These are phyloP conservation scores for Suhomyces sp. DNA, from an alignment of 805 yeast genomes.

Conservation along the genomic window DNA sequence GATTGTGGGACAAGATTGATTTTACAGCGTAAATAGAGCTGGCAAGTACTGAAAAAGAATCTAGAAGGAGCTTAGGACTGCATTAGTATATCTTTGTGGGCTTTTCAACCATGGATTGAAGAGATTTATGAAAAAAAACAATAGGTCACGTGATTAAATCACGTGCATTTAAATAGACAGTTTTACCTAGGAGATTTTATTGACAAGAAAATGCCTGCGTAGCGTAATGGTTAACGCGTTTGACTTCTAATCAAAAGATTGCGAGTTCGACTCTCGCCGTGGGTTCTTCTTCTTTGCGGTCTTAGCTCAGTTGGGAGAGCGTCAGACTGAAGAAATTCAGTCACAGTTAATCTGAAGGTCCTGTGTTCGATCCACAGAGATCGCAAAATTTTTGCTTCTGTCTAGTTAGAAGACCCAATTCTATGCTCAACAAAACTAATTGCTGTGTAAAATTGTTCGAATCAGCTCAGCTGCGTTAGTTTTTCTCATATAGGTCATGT, in stretches of 20 bases:
- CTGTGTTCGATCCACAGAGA: conserved; percentile 85
- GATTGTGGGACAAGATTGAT: not conserved
- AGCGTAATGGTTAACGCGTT: conserved; percentile 69
- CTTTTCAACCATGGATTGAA: no score
- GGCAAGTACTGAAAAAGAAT: not conserved
- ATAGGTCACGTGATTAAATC: not conserved
- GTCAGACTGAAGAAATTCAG: conserved; percentile 34
- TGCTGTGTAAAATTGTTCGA: no score
- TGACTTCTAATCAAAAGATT: conserved; percentile 66
- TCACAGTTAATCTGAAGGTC: conserved; percentile 67
- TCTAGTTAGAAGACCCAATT: no score
- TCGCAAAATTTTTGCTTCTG: conserved; percentile 51
- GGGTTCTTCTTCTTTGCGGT: conserved; percentile 31
- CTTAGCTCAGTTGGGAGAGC: conserved; percentile 40
- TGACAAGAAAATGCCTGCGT: no score
- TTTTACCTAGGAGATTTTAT: no score
- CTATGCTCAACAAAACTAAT: no score
- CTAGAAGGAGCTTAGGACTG: no score
- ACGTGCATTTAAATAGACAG: no score
- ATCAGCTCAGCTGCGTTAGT: no score
- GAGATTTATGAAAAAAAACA: no score
- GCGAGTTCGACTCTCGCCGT: conserved; percentile 62
- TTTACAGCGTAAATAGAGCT: not conserved
- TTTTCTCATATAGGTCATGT: no score
- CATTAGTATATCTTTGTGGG: no score